Percentiles rank a stretch among this genome's conserved stretches.
Conservation (phyloP, 345 rosid species). For the Eutrema yunnanense region DNA sequence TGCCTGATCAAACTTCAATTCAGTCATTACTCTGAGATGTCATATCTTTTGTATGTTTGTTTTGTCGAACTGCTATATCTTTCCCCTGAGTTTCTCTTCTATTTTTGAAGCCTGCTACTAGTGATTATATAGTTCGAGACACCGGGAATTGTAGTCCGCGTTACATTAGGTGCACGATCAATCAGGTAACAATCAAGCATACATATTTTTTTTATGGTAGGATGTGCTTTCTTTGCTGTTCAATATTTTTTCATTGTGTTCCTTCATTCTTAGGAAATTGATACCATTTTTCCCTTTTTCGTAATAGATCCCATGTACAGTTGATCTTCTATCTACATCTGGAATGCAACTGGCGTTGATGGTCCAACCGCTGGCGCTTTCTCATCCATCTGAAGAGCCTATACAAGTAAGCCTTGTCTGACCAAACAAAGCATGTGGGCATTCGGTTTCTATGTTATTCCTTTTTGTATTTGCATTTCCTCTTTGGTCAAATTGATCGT, state of each 20-base stretch:
- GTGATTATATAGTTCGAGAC: constrained; percentile 82
- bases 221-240: neutral
- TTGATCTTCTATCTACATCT: constrained; percentile 87
- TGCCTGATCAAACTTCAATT: neutral
- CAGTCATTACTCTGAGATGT: constrained; percentile 11
- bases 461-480: neutral
- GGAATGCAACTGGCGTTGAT: constrained; percentile 91
- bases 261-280: neutral
- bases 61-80: constrained; percentile 8
- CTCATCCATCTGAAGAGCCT: constrained; percentile 96
- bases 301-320: constrained; percentile 89
- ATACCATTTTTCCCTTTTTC: neutral
- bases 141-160: constrained; percentile 99
- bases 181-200: constrained; percentile 55
- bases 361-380: constrained; percentile 93
- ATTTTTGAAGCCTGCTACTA: constrained; percentile 72
- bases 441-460: neutral
- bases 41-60: neutral
- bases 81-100: constrained; percentile 5
- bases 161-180: constrained; percentile 94
- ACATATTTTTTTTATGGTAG: neutral
- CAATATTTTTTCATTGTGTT: neutral
- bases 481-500: neutral
- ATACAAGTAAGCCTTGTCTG: constrained; percentile 55
- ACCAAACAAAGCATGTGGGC: neutral